These are phyloP conservation scores for Casuarina equisetifolia DNA, from an alignment of 306 rosid genomes.

Conservation along the genomic window DNA sequence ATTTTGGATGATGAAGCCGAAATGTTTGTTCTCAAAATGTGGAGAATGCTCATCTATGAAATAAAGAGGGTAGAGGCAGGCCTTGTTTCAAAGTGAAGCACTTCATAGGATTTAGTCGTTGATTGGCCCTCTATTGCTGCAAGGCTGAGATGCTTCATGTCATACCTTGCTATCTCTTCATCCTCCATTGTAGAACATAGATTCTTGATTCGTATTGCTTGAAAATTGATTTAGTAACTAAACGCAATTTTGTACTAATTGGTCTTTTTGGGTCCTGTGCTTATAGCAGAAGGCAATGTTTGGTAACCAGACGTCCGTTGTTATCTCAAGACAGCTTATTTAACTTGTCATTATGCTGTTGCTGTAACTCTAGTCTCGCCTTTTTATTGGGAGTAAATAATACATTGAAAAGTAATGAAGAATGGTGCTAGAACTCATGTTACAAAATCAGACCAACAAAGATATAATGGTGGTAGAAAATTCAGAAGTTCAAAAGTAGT, in stretches of 20 bases:
- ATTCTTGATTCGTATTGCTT: constrained; percentile 17
- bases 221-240: constrained; percentile 3
- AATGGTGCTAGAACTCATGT: no score
- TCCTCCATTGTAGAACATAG: constrained; percentile 5
- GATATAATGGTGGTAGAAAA: no score
- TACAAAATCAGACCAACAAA: no score
- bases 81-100: constrained; percentile 60
- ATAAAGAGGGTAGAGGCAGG: constrained; percentile 97
- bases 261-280: background rate
- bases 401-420: no score
- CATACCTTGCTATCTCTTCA: constrained; percentile 1
- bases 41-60: constrained; percentile 99
- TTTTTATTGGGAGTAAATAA: no score
- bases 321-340: background rate
- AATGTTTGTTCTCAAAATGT: constrained; percentile 99
- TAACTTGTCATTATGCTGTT: background rate
- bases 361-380: no score
- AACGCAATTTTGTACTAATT: constrained; percentile 21
- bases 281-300: constrained; percentile 1
- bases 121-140: background rate
- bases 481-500: no score
- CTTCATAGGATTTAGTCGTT: constrained; percentile 15
- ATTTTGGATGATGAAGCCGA: constrained; percentile 98
- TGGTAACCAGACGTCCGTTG: constrained; percentile 5
- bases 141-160: constrained; percentile 1